Conservation (phyloP, 139 green algal genomes). For the Chlamydomonas sphaeroides region DNA sequence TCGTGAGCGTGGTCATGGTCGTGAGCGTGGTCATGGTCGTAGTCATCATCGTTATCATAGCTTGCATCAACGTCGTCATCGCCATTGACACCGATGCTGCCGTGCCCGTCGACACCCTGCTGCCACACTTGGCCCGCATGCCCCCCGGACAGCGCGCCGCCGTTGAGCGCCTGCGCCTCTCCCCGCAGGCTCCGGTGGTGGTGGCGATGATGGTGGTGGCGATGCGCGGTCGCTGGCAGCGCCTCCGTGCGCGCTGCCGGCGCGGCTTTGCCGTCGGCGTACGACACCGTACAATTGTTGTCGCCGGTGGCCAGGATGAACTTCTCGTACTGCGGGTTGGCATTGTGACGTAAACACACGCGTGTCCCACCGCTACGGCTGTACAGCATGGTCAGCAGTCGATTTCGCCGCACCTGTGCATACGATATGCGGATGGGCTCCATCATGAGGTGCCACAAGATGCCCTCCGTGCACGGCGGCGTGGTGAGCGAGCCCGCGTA, state of each 20-base stretch:
- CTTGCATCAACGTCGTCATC: too few relatives aligned
- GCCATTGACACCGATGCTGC: too few relatives aligned
- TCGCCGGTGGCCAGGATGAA: conserved; percentile 8
- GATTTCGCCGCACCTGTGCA: not conserved
- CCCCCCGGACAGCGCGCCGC: too few relatives aligned
- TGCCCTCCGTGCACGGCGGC: conserved; percentile 71
- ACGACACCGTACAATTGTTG: not conserved
- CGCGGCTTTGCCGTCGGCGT: too few relatives aligned
- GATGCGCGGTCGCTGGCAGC: not conserved
- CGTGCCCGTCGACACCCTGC: too few relatives aligned
- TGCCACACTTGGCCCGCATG: too few relatives aligned
- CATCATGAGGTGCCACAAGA: conserved; percentile 53
- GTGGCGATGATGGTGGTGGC: not conserved
- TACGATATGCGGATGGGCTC: not conserved
- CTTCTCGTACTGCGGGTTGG: not conserved
- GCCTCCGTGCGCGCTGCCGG: not conserved
- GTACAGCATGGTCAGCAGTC: too few relatives aligned
- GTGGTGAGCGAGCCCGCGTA: conserved; percentile 77
- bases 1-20: not conserved
- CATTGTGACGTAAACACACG: too few relatives aligned
- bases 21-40: not conserved
- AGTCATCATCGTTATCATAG: too few relatives aligned
- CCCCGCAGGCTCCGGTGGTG: not conserved
- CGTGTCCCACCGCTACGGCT: too few relatives aligned
- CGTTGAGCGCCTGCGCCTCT: too few relatives aligned